Base-by-base conservation (phyloP, 768 basidiomycete genomes). In the Hypsizygus marmoreus region DNA sequence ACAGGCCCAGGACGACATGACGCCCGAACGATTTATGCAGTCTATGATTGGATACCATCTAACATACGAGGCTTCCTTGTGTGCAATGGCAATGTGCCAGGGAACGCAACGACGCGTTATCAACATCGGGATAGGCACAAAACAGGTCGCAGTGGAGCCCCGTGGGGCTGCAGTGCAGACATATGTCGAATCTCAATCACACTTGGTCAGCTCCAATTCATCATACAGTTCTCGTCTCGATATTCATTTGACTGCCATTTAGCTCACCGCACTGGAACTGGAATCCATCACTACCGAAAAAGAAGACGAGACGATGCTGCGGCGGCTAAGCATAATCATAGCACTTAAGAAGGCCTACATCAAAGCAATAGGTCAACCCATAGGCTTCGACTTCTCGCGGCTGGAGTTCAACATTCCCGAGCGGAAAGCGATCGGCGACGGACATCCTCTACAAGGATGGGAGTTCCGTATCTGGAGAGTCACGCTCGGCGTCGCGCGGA, bases 61-160 rank as follows among this genome's bases (percentile, higher is more conserved):
- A 35, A 73, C 81, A 1, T 82, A 75, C 54, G 80, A 84, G 49
- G 78, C 77, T 46, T 86, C 84, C 8, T 62, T 91, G 7, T 81
- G 88, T 43, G 87, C 84, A n/a, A 89, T 91, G 86, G 82, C 84
- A 29, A 88, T 92, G 79, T 86, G 86, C 1, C 88, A 91, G 55
- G 90, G 90, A 3, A 73, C 75, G 8, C 81, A 82, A 43, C 76
- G 80, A 34, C 82, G 86, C 45, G 90, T 92, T 37, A 72, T 88
- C 55, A 89, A 90, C 64, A 83, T 92, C 55, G 90, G 90, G 1
- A 70, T 91, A n/a, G 88, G 86, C 4, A 76, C 90, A 59, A 84
- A 87, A 55, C 81, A 82, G 40, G 71, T 87, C 39, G 72, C 68
- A 28, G 78, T 86, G 6, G 80, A 83, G 50, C 83, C 87, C 0